Conservation (phyloP, 1,139 yeast genomes). For the Geotrichum fermentans region DNA sequence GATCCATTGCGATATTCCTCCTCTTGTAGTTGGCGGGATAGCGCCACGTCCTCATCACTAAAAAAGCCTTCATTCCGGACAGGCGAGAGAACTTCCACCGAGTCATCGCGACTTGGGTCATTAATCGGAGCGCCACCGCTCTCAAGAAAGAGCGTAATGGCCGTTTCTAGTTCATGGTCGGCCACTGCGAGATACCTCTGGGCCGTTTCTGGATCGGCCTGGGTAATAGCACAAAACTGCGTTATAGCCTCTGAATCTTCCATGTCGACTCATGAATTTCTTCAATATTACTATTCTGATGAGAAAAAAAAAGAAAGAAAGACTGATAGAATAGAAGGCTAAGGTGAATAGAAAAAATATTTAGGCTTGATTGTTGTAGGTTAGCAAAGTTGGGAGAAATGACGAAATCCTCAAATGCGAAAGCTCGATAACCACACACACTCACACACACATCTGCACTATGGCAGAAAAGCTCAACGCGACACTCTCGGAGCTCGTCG, state of each 20-base stretch:
- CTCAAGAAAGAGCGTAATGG: constrained; percentile 81
- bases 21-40: constrained; percentile 61
- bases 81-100: background rate
- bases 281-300: too few relatives aligned
- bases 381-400: too few relatives aligned
- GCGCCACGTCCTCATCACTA: constrained; percentile 47
- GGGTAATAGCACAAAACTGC: constrained; percentile 81
- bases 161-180: constrained; percentile 74
- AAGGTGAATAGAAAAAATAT: too few relatives aligned
- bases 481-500: constrained; percentile 6
- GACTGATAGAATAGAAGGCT: too few relatives aligned
- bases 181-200: constrained; percentile 74
- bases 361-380: too few relatives aligned
- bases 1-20: constrained; percentile 42
- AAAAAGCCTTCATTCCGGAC: constrained; percentile 15
- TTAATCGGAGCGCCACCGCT: constrained; percentile 48
- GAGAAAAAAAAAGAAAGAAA: too few relatives aligned
- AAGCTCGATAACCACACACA: too few relatives aligned
- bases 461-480: constrained; percentile 15
- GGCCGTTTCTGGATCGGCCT: constrained; percentile 67
- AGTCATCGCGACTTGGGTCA: constrained; percentile 23
- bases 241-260: constrained; percentile 47
- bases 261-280: too few relatives aligned
- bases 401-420: too few relatives aligned
- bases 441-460: too few relatives aligned